Conservation (phyloP, 345 rosid genomes). For the Draba incana region DNA sequence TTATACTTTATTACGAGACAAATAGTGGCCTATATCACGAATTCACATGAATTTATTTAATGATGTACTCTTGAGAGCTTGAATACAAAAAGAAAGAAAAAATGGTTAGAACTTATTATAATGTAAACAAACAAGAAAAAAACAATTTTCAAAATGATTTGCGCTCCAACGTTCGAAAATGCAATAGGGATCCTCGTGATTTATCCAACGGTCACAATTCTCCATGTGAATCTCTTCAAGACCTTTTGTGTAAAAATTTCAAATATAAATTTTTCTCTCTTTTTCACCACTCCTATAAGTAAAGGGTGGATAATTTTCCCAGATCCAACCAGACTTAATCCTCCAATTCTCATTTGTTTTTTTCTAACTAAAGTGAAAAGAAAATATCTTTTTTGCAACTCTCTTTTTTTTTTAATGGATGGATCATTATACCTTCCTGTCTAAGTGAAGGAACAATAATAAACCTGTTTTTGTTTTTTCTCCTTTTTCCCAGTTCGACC, state of each 20-base stretch:
- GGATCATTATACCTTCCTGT: constrained; percentile 75
- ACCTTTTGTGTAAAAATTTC: constrained; percentile 30
- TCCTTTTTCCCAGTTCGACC: constrained; percentile 42
- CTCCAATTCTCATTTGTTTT: constrained; percentile 24
- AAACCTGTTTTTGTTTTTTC: constrained; percentile 35
- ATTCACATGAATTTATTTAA: constrained; percentile 41
- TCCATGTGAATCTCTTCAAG: constrained; percentile 73
- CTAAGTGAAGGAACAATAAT: constrained; percentile 58
- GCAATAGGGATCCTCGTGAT: constrained; percentile 50
- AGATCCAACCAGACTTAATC: constrained; percentile 42
- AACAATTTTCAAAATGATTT: constrained; percentile 46
- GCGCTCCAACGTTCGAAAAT: constrained; percentile 73
- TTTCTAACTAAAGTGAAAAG: constrained; percentile 25
- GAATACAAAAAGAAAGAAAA: background rate
- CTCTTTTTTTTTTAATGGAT: constrained; percentile 20
- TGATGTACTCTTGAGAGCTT: constrained; percentile 34
- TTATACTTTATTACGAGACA: constrained; percentile 15
- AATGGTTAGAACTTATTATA: background rate
- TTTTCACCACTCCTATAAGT: constrained; percentile 51
- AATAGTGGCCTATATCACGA: constrained; percentile 34
- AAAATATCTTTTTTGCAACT: constrained; percentile 30
- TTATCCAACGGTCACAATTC: constrained; percentile 61
- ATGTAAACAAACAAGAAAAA: background rate
- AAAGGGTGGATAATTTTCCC: constrained; percentile 38
- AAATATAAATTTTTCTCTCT: constrained; percentile 8